Base-by-base conservation (phyloP, 345 rosid species). In the Mercurialis annua region DNA sequence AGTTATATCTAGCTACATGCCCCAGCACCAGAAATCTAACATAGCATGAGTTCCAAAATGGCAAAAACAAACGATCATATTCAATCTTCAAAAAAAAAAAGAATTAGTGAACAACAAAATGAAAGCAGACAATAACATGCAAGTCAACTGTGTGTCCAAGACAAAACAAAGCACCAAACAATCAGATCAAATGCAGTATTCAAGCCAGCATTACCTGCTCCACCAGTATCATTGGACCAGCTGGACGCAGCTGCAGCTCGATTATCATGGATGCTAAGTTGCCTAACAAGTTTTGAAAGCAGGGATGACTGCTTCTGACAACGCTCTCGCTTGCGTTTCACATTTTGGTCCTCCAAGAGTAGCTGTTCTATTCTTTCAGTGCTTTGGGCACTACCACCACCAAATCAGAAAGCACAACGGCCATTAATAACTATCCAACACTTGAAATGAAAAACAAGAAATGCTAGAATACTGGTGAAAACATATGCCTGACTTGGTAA, bases 261-360 rank as follows among this genome's bases (percentile, higher is more conserved):
- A 72, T 88, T 95, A 64, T 95, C 99, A 36, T 92, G 99, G 71
- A 95, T 65, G 74, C 98, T 76, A 26, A 95, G 96, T 78, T 82
- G 87, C 76, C 97, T 84, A 0, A 87, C 83, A 62, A 95, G 92
- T 74, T 85, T 87, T 11, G 90, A 86, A 63, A 95, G 87, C 75
- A 90, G 84, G 64, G 90, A 80, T 2, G 98, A 92, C 70, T 92
- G 99, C 72, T 88, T 92, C 85, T 85, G 86, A 79, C 70, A 80
- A 10, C 88, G 88, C 67, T 92, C 98, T 77, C 99, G 80, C 78
- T 70, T 82, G n/a, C 82, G 78, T 78, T 82, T 92, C 30, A 79
- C 96, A 57, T 92, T 95, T 66, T 84, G 89, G 70, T 92, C 99
- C 81, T 95, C 99, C 78, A 82, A 87, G 56, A 95, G 91, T 74